Conservation (phyloP, 805 yeast genomes). For the Starmerella bombi region DNA sequence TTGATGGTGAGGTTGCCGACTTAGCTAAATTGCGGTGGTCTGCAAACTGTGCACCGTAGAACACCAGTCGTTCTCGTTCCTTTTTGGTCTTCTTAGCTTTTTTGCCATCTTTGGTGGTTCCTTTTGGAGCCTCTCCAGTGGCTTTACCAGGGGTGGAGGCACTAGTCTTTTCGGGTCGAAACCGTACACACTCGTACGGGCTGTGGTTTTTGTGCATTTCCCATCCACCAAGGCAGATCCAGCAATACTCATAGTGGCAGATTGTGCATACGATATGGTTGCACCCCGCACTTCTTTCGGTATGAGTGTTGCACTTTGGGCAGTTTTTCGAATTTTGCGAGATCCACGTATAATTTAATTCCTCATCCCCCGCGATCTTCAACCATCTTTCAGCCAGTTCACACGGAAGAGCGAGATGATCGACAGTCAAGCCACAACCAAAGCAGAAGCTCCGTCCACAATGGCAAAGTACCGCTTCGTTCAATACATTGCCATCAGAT, state of each 20-base stretch:
- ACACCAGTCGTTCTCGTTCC: conserved; percentile 5
- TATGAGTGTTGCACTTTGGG: conserved; percentile 64
- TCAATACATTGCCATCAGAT: conserved; percentile 34
- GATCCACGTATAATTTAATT: conserved; percentile 82
- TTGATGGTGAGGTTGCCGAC: neutral
- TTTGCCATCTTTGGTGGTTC: neutral
- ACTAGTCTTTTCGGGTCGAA: neutral
- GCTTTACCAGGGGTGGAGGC: no score
- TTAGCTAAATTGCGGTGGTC: conserved; percentile 10
- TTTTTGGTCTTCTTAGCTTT: conserved; percentile 1
- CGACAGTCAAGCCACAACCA: conserved; percentile 49
- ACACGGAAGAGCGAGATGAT: conserved; percentile 82
- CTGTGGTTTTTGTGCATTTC: conserved; percentile 41
- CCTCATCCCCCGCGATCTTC: conserved; percentile 67
- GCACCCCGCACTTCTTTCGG: conserved; percentile 94
- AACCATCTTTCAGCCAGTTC: conserved; percentile 56
- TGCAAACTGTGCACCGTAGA: conserved; percentile 8
- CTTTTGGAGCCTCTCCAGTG: neutral
- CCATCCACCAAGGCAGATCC: conserved; percentile 85
- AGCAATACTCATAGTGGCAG: conserved; percentile 73
- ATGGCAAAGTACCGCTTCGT: conserved; percentile 43
- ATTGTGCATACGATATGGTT: conserved; percentile 85
- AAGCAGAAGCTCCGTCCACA: conserved; percentile 65
- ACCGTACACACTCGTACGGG: conserved; percentile 49
- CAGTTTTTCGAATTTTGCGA: conserved; percentile 72